Evolutionary conservation across 1,139 yeast genomes (phyloP), one percentile per base, ranked within the genome.

Genomic region (Protomyces pachydermus): DNA sequence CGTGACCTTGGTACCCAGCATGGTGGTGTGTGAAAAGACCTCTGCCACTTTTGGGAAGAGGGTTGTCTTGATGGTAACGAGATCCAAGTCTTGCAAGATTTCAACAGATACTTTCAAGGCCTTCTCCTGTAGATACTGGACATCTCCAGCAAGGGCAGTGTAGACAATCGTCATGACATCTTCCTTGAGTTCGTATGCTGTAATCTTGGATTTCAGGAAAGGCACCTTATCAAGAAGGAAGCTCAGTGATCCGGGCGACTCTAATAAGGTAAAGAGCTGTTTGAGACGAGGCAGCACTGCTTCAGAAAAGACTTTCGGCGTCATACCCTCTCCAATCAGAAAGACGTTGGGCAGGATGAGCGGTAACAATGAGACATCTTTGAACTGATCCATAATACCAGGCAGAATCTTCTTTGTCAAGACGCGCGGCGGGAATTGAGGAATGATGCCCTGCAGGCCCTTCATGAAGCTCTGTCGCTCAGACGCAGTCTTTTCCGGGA

Each of bases 21-120:
- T 83, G 0, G 95, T 88, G 0, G 98, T 91, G 54, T 90, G 87
- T 51, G 89, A 83, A 74, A 91, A 91, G 2, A 89, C 82, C 53
- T 81, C 82, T 51, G 90, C 82, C 28, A 91, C 78, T 52, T 84
- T 77, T 0, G 97, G 96, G 72, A 88, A 83, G 18, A 90, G 78
- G 18, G 83, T 82, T 69, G 85, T 86, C 69, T 91, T 90, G 64
- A 90, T 80, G 42, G 85, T 82, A 5, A 91, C 83, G 71, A 89
- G 88, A 64, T 86, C 95, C 58, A 87, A 77, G 58, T 81, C 78
- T 9, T 77, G 79, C 2, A 83, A 73, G 53, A 83, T 76, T 9
- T 75, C 69, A 0, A 79, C 75, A 53, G 84, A 73, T 64, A 82
- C 78, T n/a, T 71, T 72, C 65, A 88, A 75, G 16, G 86, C 79